A percentile compares a stretch with the other conserved stretches of the same genome.
Conservation (phyloP, 768 basidiomycete species). For the Mycena belliarum region DNA sequence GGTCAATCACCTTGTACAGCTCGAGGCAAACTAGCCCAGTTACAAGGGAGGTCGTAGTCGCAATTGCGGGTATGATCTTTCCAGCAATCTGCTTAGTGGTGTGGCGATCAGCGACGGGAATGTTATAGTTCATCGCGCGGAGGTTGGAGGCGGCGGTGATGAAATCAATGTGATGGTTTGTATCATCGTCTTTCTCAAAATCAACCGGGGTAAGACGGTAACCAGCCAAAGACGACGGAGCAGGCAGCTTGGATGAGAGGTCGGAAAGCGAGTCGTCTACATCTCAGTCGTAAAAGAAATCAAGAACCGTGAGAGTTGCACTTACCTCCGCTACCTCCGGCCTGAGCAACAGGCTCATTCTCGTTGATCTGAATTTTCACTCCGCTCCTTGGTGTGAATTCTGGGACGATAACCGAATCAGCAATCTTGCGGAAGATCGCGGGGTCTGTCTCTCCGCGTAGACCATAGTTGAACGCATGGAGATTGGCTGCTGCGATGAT, state of each 20-base stretch:
- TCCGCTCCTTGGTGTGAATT: constrained; percentile 91
- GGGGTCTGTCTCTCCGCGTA: constrained; percentile 85
- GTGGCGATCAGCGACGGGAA: constrained; percentile 83
- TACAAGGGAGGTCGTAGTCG: constrained; percentile 95
- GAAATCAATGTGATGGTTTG: constrained; percentile 98
- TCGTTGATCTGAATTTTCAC: constrained; percentile 94
- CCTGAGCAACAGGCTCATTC: constrained; percentile 79
- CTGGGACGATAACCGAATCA: constrained; percentile 81
- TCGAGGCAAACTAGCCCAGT: constrained; percentile 96
- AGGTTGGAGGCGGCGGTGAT: constrained; percentile 97
- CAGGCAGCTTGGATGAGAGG: constrained; percentile 70
- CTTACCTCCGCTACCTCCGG: constrained; percentile 43
- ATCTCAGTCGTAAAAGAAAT: not conserved
- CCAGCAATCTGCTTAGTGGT: constrained; percentile 97
- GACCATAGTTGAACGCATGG: constrained; percentile 97
- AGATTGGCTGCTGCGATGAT: constrained; percentile 94
- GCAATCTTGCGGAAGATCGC: constrained; percentile 81
- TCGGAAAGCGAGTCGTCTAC: constrained; percentile 56
- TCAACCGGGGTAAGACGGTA: constrained; percentile 94
- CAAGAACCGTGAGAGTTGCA: not conserved
- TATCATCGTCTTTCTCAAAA: constrained; percentile 99
- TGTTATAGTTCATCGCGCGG: constrained; percentile 93
- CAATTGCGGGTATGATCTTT: constrained; percentile 99
- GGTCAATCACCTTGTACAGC: constrained; percentile 80
- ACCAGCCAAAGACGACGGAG: constrained; percentile 92